These are phyloP conservation scores for Russula vinacea DNA, from an alignment of 768 basidiomycete genomes.

Conservation along the genomic window DNA sequence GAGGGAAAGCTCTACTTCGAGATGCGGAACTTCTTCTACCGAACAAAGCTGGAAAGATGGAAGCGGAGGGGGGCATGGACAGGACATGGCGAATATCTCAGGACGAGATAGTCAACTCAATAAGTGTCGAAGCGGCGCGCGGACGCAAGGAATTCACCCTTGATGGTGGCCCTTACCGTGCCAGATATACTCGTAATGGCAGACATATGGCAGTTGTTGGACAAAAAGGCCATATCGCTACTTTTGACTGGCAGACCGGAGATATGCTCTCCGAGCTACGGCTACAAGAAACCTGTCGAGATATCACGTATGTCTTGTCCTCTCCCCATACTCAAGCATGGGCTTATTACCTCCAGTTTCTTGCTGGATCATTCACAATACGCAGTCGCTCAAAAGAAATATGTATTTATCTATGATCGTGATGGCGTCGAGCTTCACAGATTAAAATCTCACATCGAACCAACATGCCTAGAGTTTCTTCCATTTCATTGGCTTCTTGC, in stretches of 20 bases:
- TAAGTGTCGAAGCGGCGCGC: slow-evolving; percentile 71
- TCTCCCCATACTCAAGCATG: background rate
- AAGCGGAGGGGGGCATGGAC: slow-evolving; percentile 78
- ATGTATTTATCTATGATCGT: slow-evolving; percentile 93
- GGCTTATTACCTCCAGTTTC: slow-evolving; percentile 49
- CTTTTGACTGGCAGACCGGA: slow-evolving; percentile 91
- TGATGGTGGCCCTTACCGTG: slow-evolving; percentile 81
- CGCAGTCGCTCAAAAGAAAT: slow-evolving; percentile 94
- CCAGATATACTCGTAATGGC: slow-evolving; percentile 88
- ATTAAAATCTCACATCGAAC: slow-evolving; percentile 81
- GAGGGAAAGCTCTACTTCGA: slow-evolving; percentile 57
- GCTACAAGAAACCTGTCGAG: slow-evolving; percentile 84
- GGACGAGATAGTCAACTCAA: slow-evolving; percentile 61
- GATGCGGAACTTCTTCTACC: slow-evolving; percentile 71
- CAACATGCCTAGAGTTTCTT: slow-evolving; percentile 85
- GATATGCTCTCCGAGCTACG: slow-evolving; percentile 84
- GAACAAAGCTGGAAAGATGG: slow-evolving; percentile 69
- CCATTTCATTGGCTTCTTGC: slow-evolving; percentile 95
- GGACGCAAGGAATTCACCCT: slow-evolving; percentile 77
- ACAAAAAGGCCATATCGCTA: slow-evolving; percentile 78
- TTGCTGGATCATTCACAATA: slow-evolving; percentile 90
- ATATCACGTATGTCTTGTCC: slow-evolving; percentile 68
- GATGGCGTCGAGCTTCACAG: slow-evolving; percentile 91
- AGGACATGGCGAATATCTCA: slow-evolving; percentile 87
- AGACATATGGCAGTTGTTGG: slow-evolving; percentile 87